These are phyloP conservation scores for Fusarium decemcellulare DNA, from an alignment of 2,329 filamentous ascomycete species.

Conservation along the genomic window DNA sequence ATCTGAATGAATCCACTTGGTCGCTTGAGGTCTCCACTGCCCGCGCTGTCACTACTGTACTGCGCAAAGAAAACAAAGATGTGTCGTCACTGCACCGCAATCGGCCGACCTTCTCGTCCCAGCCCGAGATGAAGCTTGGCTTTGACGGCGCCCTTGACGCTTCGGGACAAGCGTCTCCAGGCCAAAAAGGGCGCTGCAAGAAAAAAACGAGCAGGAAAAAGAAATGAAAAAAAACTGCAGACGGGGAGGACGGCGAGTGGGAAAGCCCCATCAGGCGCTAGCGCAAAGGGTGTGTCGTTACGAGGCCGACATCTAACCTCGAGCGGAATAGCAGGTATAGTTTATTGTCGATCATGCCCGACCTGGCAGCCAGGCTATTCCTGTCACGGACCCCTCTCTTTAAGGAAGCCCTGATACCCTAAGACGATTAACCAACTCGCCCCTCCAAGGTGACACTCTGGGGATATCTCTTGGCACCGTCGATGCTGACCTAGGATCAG, in stretches of 20 bases:
- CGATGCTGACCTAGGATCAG: conserved; percentile 34
- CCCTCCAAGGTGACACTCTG: conserved; percentile 32
- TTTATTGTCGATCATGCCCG: conserved; percentile 45
- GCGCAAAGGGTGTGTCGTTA: conserved; percentile 38
- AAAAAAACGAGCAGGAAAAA: neutral
- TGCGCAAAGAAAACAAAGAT: neutral
- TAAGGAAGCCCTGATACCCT: conserved; percentile 32
- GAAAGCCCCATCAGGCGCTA: conserved; percentile 14
- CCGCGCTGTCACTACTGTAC: neutral
- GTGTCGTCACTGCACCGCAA: conserved; percentile 39
- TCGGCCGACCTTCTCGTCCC: conserved; percentile 42
- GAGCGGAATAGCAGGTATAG: conserved; percentile 25
- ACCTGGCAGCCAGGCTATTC: conserved; percentile 39
- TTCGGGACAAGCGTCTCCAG: conserved; percentile 35
- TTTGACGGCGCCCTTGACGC: conserved; percentile 26
- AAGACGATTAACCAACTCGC: conserved; percentile 26
- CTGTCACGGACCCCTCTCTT: conserved; percentile 29
- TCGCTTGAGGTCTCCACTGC: conserved; percentile 11
- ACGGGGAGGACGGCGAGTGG: conserved; percentile 19
- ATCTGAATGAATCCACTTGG: conserved; percentile 6
- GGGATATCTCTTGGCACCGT: conserved; percentile 48
- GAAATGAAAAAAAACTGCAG: conserved; percentile 27
- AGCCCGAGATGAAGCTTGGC: conserved; percentile 44
- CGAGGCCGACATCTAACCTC: conserved; percentile 20
- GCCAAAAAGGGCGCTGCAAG: neutral